Percentiles rank a stretch among this genome's conserved stretches.
phyloP scores from a whole-genome alignment of 2,329 filamentous ascomycete species.

The Alternaria sp. region DNA sequence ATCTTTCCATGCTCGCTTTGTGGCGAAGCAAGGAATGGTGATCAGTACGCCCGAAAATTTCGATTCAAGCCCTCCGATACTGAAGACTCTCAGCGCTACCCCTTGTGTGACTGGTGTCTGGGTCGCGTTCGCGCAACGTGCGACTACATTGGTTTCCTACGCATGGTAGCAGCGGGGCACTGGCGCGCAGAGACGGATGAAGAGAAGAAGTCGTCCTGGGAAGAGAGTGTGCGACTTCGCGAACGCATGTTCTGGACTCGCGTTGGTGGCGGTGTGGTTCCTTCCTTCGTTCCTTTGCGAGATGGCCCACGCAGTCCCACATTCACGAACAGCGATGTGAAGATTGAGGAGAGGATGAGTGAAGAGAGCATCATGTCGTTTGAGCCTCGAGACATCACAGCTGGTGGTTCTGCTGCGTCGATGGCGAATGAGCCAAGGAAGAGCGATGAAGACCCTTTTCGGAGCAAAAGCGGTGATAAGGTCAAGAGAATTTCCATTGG shows the following conservation, averaged over 20 bases:
- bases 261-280: slow-evolving; percentile 88
- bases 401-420: slow-evolving; percentile 11
- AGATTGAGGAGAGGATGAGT: slow-evolving; percentile 31
- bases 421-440: slow-evolving; percentile 15
- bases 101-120: slow-evolving; percentile 88
- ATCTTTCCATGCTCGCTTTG: slow-evolving; percentile 83
- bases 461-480: slow-evolving; percentile 27
- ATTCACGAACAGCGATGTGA: slow-evolving; percentile 28
- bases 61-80: slow-evolving; percentile 88
- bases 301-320: slow-evolving; percentile 42
- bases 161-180: slow-evolving; percentile 90
- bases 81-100: slow-evolving; percentile 85
- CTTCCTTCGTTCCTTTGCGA: slow-evolving; percentile 56
- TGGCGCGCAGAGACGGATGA: slow-evolving; percentile 85
- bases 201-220: slow-evolving; percentile 88
- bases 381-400: slow-evolving; percentile 27
- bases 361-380: slow-evolving; percentile 36
- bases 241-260: slow-evolving; percentile 98
- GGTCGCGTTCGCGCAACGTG: slow-evolving; percentile 84
- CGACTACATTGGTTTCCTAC: slow-evolving; percentile 89
- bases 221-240: slow-evolving; percentile 85
- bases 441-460: slow-evolving; percentile 45
- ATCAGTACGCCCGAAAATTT: slow-evolving; percentile 77
- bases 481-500: slow-evolving; percentile 48
- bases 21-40: slow-evolving; percentile 77